phyloP scores from a whole-genome alignment of 140 eudicot species.

The Flaveria floridana region DNA sequence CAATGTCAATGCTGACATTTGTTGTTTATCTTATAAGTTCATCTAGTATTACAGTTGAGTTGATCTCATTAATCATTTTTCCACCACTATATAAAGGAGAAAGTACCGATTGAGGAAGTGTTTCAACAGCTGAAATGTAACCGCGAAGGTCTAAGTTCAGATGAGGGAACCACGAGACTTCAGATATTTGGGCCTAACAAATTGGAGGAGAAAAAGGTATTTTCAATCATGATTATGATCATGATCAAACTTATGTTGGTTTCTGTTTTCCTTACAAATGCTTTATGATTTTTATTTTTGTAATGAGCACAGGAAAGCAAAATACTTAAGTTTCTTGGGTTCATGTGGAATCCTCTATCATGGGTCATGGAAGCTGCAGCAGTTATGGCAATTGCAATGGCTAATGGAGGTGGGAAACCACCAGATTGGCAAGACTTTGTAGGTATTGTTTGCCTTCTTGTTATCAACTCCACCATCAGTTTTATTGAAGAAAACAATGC shows the following conservation, averaged over 20 bases:
- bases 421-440: conserved; percentile 64
- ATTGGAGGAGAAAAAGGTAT: conserved; percentile 53
- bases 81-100: conserved; percentile 31
- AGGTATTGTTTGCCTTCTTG: conserved; percentile 49
- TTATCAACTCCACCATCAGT: conserved; percentile 56
- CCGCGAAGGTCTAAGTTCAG: conserved; percentile 51
- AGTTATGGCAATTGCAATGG: conserved; percentile 55
- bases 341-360: conserved; percentile 64
- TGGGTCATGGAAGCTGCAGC: conserved; percentile 69
- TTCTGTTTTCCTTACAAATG: neutral
- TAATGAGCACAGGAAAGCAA: conserved; percentile 45
- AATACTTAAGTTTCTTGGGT: conserved; percentile 52
- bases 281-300: neutral
- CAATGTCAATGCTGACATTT: neutral
- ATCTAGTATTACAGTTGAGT: neutral
- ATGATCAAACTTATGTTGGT: neutral
- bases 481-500: conserved; percentile 58
- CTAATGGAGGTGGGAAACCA: conserved; percentile 54
- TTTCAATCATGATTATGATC: conserved; percentile 3
- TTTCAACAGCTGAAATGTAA: conserved; percentile 61
- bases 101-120: conserved; percentile 59
- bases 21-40: conserved; percentile 6
- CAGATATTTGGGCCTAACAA: conserved; percentile 58
- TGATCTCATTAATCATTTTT: neutral
- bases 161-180: conserved; percentile 50